Evolutionary conservation across 2,329 filamentous ascomycete genomes (phyloP).

Genomic region (Lasiodiplodia hormozganensis): DNA sequence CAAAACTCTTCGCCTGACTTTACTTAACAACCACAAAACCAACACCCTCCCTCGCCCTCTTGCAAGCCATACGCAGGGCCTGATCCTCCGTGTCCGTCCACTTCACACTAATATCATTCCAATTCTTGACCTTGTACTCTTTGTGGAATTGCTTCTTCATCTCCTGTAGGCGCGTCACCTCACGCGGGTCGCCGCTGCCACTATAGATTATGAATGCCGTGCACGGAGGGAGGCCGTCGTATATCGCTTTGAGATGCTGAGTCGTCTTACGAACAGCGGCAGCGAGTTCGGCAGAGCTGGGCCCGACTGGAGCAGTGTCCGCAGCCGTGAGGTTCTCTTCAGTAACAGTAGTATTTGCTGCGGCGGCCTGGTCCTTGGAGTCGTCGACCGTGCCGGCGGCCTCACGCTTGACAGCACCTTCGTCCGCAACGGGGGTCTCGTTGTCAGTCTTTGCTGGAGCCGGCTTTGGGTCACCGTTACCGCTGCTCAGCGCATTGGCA

Average conservation of each 20-base stretch:
- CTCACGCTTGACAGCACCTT: not conserved
- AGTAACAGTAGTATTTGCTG: not conserved
- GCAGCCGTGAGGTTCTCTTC: not conserved
- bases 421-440: not conserved
- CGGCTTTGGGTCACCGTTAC: not conserved
- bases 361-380: not conserved
- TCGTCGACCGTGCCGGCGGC: not conserved
- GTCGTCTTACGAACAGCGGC: slow-evolving; percentile 59
- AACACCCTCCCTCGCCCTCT: slow-evolving; percentile 63
- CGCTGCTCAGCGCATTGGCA: slow-evolving; percentile 22
- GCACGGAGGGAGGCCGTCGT: slow-evolving; percentile 62
- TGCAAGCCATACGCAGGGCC: slow-evolving; percentile 62
- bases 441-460: not conserved
- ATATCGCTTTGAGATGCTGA: slow-evolving; percentile 59
- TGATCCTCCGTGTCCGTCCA: slow-evolving; percentile 72
- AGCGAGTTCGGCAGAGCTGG: slow-evolving; percentile 45
- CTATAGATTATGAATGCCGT: slow-evolving; percentile 69
- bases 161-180: slow-evolving; percentile 61
- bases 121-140: slow-evolving; percentile 66
- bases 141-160: slow-evolving; percentile 63
- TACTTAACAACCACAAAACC: slow-evolving; percentile 67
- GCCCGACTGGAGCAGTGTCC: slow-evolving; percentile 1
- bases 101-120: slow-evolving; percentile 67
- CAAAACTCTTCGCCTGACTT: slow-evolving; percentile 25
- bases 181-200: slow-evolving; percentile 68